Evolutionary conservation across 1,284 basidiomycete species (phyloP).

Genomic region (Papiliotrema laurentii): DNA sequence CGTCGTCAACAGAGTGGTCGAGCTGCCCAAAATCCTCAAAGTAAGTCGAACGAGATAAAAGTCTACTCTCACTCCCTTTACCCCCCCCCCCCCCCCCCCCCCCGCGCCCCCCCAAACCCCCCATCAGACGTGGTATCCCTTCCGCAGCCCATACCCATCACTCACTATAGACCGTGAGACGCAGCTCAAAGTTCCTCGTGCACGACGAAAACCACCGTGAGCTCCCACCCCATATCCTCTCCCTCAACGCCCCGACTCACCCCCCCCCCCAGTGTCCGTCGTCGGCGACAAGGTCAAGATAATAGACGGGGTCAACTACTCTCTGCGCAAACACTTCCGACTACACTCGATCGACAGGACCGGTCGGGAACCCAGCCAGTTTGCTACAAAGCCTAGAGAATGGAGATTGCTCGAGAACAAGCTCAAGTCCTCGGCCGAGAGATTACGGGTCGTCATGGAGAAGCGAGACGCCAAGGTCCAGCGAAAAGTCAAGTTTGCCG

Average conservation of each 20-base stretch:
- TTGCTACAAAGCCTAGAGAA: neutral
- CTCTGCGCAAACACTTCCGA: slow-evolving; percentile 4
- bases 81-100: too few relatives aligned
- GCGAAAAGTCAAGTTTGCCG: too few relatives aligned
- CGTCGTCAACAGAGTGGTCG: neutral
- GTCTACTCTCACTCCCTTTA: too few relatives aligned
- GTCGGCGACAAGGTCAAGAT: slow-evolving; percentile 5
- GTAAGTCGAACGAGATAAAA: neutral
- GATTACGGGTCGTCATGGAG: neutral
- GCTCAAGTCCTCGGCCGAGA: neutral
- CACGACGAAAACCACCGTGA: slow-evolving; percentile 7
- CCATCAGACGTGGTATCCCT: too few relatives aligned
- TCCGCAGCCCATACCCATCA: neutral
- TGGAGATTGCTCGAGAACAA: neutral
- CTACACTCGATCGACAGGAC: slow-evolving; percentile 1
- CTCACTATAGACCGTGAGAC: neutral
- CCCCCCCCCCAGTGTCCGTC: neutral
- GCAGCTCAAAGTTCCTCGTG: slow-evolving; percentile 1
- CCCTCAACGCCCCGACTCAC: neutral
- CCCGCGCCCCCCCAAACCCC: too few relatives aligned
- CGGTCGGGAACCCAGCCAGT: neutral
- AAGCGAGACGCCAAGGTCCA: neutral
- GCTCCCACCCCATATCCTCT: neutral
- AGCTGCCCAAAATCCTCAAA: slow-evolving; percentile 1
- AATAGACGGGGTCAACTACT: neutral